These are phyloP conservation scores for Orbilia oligospora DNA, from an alignment of 2,329 filamentous ascomycete species.

Conservation along the genomic window DNA sequence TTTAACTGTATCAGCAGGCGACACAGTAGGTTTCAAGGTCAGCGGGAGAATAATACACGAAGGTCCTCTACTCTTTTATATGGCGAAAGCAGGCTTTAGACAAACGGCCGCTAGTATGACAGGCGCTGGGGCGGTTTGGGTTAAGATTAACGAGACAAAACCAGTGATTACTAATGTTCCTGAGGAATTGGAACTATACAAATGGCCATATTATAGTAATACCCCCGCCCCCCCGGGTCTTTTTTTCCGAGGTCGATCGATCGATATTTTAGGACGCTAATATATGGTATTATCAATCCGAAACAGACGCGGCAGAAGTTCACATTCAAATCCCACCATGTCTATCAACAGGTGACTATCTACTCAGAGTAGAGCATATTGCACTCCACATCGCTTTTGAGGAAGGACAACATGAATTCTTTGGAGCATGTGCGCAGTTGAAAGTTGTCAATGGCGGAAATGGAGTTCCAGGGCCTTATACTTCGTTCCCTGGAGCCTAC, in stretches of 20 bases:
- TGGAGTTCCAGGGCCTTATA: constrained; percentile 65
- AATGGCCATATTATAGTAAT: constrained; percentile 46
- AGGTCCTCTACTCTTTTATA: constrained; percentile 68
- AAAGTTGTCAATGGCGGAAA: constrained; percentile 67
- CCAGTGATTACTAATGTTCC: constrained; percentile 26
- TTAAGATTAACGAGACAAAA: constrained; percentile 66
- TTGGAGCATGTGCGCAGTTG: constrained; percentile 69
- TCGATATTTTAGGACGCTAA: not conserved
- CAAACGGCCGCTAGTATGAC: constrained; percentile 65
- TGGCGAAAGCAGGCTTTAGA: constrained; percentile 65
- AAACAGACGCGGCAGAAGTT: constrained; percentile 38
- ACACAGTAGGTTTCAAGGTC: constrained; percentile 56
- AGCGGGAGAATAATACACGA: constrained; percentile 67
- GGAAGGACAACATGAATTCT: constrained; percentile 67
- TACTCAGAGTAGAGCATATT: constrained; percentile 70
- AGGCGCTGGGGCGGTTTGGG: constrained; percentile 66
- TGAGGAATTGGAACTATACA: constrained; percentile 7
- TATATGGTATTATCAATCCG: no score
- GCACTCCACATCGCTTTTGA: constrained; percentile 68
- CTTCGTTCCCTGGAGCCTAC: constrained; percentile 68
- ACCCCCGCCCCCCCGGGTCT: not conserved
- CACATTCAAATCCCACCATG: constrained; percentile 67
- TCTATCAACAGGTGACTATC: constrained; percentile 68
- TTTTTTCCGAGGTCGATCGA: no score
- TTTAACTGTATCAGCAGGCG: constrained; percentile 65